These are phyloP conservation scores for Ophiosphaerella herpotricha DNA, from an alignment of 2,329 filamentous ascomycete species.

Conservation along the genomic window DNA sequence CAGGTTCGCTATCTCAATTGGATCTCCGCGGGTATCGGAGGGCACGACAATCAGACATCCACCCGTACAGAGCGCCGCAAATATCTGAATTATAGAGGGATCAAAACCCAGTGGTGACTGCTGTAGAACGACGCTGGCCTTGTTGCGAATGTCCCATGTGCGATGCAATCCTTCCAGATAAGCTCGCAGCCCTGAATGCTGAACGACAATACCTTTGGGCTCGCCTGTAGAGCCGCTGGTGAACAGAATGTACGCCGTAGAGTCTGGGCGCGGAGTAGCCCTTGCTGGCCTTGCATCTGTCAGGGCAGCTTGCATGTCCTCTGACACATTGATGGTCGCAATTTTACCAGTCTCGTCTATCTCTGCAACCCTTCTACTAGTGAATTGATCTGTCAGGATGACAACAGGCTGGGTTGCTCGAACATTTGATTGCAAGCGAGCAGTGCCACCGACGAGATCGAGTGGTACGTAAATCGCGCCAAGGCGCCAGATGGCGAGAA, in stretches of 20 bases:
- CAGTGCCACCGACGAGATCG: slow-evolving; percentile 8
- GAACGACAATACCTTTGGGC: slow-evolving; percentile 64
- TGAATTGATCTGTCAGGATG: slow-evolving; percentile 8
- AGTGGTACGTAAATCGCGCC: slow-evolving; percentile 21
- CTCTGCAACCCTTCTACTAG: not conserved
- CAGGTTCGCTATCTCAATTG: slow-evolving; percentile 40
- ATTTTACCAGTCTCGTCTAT: not conserved
- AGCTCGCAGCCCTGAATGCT: slow-evolving; percentile 47
- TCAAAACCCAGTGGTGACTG: slow-evolving; percentile 50
- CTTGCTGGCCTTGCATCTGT: not conserved
- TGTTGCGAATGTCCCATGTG: slow-evolving; percentile 37
- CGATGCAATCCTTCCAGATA: slow-evolving; percentile 18
- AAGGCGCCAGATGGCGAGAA: slow-evolving; percentile 21
- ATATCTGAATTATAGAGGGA: slow-evolving; percentile 48
- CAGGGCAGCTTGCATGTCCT: not conserved
- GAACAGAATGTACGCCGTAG: slow-evolving; percentile 63
- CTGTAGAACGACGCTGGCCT: slow-evolving; percentile 43
- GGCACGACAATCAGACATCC: slow-evolving; percentile 46
- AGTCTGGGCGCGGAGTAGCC: not conserved
- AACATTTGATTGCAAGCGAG: slow-evolving; percentile 8
- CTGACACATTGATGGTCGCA: slow-evolving; percentile 6
- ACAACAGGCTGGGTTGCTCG: slow-evolving; percentile 3
- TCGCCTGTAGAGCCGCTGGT: slow-evolving; percentile 60
- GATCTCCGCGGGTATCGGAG: slow-evolving; percentile 37
- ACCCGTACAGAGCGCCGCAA: slow-evolving; percentile 49